Percentiles rank a stretch among this genome's conserved stretches.
phyloP scores from a whole-genome alignment of 192 early-diverging fungal species.

The Chytriomyces sp. region DNA sequence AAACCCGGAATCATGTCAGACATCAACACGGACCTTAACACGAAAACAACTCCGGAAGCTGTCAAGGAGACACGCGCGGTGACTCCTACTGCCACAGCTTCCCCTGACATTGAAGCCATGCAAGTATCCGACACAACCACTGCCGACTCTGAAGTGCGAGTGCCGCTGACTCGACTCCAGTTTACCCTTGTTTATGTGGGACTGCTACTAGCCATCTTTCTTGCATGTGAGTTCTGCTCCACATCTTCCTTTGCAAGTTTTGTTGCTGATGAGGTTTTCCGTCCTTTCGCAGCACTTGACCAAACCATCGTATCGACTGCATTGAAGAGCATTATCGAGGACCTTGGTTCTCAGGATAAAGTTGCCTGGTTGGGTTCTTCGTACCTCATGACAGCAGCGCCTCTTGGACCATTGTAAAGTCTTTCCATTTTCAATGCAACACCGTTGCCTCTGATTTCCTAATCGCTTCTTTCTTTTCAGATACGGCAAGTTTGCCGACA shows the following conservation, averaged over 20 bases:
- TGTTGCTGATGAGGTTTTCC: conserved; percentile 68
- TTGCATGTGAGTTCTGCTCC: neutral
- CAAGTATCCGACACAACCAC: too few relatives aligned
- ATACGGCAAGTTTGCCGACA: conserved; percentile 83
- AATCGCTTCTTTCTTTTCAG: conserved; percentile 27
- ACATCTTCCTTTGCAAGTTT: neutral
- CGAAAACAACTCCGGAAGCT: too few relatives aligned
- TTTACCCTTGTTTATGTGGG: conserved; percentile 16
- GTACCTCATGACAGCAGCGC: conserved; percentile 31
- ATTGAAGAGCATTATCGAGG: conserved; percentile 69
- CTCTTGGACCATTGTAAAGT: conserved; percentile 13
- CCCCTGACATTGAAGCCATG: too few relatives aligned
- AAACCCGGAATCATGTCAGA: too few relatives aligned
- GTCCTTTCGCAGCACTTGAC: conserved; percentile 74
- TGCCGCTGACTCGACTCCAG: conserved; percentile 1
- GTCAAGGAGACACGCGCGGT: too few relatives aligned
- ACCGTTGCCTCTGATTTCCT: conserved; percentile 50
- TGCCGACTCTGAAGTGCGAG: conserved; percentile 8
- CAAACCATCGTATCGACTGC: conserved; percentile 84
- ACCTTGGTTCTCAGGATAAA: conserved; percentile 67
- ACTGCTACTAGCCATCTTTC: conserved; percentile 1
- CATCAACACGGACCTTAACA: too few relatives aligned
- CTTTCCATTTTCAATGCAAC: too few relatives aligned
- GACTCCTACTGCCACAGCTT: too few relatives aligned
- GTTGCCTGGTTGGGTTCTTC: conserved; percentile 82